Base-by-base conservation (phyloP, 1,284 basidiomycete species). In the Malassezia dermatis region DNA sequence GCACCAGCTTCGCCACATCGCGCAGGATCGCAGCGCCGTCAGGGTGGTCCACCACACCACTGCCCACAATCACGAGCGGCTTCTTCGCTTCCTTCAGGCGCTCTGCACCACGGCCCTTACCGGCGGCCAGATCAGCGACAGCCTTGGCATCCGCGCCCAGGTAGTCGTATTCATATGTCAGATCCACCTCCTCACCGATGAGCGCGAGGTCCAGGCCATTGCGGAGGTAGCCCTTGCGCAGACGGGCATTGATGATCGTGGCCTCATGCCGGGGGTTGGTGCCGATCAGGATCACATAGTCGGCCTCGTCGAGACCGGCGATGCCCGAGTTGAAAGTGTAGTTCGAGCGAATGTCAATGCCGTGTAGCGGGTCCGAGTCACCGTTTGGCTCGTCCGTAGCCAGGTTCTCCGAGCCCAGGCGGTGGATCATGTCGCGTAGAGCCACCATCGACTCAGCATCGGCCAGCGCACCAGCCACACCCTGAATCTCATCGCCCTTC, bases 181-280 rank as follows among this genome's bases (percentile, higher is more conserved):
- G 89, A 73, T 95, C 89, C 42, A 86, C 89, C 51, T 86, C 82
- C 77, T 94, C 86, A 47, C 93, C 93, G 61, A 98, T 84, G 37
- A 94, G 77, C 44, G 88, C 93, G 49, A 95, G 82, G 70, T 94
- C 86, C 48, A 91, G 80, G 53, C 82, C 81, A 19, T 82, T 84
- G 71, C 89, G 84, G 64, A 98, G 76, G 86, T 88, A 98, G 64
- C 84, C 86, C 80, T 90, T 93, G 72, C 93, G 84, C 71, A 98
- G 88, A 64, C 93, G 86, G 11, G 91, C 90, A 81, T 98, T 98
- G 72, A 98, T 80, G 56, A 96, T 91, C 30, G 94, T 87, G 8
- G 90, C 94, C 78, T 99, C 94, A 75, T 96, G 91, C 44, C 94
- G 83, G 12, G 93, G 93, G 78, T 98, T 96, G 52, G 90, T 95